Evolutionary conservation across 306 rosid genomes (phyloP).

Genomic region (Quercus variabilis): DNA sequence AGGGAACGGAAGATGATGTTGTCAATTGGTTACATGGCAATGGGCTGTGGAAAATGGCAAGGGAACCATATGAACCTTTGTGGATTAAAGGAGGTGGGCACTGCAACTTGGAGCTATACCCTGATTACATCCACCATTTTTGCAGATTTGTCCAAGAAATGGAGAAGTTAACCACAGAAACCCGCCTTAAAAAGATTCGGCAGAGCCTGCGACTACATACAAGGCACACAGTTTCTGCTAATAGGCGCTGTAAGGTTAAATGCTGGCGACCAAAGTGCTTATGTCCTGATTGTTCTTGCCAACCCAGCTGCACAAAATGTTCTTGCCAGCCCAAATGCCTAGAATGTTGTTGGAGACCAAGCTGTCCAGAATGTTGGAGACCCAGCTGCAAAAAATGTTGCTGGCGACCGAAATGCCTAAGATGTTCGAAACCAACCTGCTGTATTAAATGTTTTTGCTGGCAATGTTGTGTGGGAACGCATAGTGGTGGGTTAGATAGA

Average conservation of each 20-base stretch:
- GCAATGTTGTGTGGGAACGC: constrained; percentile 52
- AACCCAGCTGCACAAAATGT: constrained; percentile 15
- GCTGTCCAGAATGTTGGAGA: constrained; percentile 31
- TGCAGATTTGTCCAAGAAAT: constrained; percentile 75
- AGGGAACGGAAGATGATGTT: constrained; percentile 98
- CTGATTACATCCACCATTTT: constrained; percentile 87
- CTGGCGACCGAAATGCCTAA: constrained; percentile 22
- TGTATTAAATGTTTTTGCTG: constrained; percentile 47
- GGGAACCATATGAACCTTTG: constrained; percentile 84
- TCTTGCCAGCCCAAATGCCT: constrained; percentile 14
- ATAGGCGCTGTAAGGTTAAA: constrained; percentile 40
- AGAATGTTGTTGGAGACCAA: constrained; percentile 36
- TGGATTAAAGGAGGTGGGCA: constrained; percentile 99
- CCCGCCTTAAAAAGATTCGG: constrained; percentile 62
- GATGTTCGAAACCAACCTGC: constrained; percentile 38
- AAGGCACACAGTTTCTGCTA: constrained; percentile 9
- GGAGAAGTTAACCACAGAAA: constrained; percentile 75
- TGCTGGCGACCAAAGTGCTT: constrained; percentile 26
- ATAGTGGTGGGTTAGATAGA: constrained; percentile 24
- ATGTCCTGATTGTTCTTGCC: constrained; percentile 33
- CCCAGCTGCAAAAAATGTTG: constrained; percentile 42
- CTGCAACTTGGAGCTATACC: constrained; percentile 96
- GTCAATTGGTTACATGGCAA: constrained; percentile 92
- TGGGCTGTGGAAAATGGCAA: constrained; percentile 82
- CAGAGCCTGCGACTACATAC: constrained; percentile 33